Conservation (phyloP, 768 basidiomycete species). For the Mycena latifolia region DNA sequence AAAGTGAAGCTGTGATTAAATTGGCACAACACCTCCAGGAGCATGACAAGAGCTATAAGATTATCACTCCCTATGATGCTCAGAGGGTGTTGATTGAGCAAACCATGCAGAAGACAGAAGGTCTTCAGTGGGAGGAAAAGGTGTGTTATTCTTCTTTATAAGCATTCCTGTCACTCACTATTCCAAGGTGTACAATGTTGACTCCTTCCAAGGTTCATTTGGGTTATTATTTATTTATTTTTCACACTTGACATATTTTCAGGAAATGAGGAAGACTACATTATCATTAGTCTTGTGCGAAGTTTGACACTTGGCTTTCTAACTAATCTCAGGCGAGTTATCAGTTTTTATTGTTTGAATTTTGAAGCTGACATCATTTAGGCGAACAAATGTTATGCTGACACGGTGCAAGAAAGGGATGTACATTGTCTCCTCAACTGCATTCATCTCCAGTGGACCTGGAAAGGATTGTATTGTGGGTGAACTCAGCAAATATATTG, state of each 20-base stretch:
- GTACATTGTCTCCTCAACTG: conserved; percentile 75
- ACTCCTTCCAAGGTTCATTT: conserved; percentile 34
- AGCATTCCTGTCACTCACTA: conserved; percentile 9
- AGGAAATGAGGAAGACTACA: conserved; percentile 90
- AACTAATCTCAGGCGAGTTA: conserved; percentile 55
- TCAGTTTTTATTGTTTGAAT: not conserved
- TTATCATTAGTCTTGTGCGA: conserved; percentile 80
- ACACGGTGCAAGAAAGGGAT: conserved; percentile 84
- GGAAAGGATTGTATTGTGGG: conserved; percentile 64
- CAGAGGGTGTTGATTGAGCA: conserved; percentile 74
- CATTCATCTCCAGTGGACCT: conserved; percentile 66
- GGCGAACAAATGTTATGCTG: conserved; percentile 89
- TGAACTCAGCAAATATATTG: conserved; percentile 51
- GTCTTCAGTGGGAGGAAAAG: conserved; percentile 77
- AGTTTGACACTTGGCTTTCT: conserved; percentile 75
- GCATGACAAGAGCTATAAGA: conserved; percentile 61
- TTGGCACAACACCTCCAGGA: conserved; percentile 70
- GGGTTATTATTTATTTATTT: not conserved
- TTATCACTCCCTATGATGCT: conserved; percentile 88
- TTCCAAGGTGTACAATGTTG: conserved; percentile 32
- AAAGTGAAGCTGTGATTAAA: conserved; percentile 66
- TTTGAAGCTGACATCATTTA: conserved; percentile 3
- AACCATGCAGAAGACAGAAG: conserved; percentile 58
- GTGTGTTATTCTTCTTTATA: conserved; percentile 49
- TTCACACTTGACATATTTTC: conserved; percentile 14